Evolutionary conservation across 805 yeast genomes (phyloP).

Genomic region (Blastobotrys mokoenaii): DNA sequence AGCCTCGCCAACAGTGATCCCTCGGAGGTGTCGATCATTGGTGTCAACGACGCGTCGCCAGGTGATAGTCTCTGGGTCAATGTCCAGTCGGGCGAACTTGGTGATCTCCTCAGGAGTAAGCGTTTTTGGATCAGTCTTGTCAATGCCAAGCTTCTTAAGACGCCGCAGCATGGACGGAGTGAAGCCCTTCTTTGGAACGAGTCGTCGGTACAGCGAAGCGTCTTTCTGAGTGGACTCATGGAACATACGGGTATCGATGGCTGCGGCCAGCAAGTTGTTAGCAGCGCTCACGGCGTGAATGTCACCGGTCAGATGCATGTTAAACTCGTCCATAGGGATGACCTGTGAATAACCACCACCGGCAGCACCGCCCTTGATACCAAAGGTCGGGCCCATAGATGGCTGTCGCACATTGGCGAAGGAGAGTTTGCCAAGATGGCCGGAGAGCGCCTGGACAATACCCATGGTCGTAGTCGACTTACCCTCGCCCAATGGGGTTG

Average conservation of each 20-base stretch:
- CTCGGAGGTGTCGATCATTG: constrained; percentile 86
- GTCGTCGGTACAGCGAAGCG: constrained; percentile 69
- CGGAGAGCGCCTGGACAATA: constrained; percentile 92
- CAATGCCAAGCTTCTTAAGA: constrained; percentile 71
- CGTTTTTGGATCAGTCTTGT: constrained; percentile 69
- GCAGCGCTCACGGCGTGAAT: constrained; percentile 95
- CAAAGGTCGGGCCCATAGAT: constrained; percentile 97
- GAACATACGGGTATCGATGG: constrained; percentile 94
- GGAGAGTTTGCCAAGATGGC: constrained; percentile 72
- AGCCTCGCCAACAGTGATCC: constrained; percentile 83
- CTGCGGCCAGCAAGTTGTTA: constrained; percentile 89
- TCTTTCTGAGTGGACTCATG: constrained; percentile 86
- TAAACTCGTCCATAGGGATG: constrained; percentile 98
- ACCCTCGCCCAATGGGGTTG: constrained; percentile 98
- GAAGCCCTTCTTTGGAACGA: constrained; percentile 88
- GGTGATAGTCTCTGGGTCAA: constrained; percentile 83
- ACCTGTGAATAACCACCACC: constrained; percentile 99
- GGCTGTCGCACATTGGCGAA: constrained; percentile 97
- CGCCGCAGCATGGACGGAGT: constrained; percentile 73
- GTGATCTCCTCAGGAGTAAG: constrained; percentile 69
- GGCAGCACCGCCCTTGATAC: constrained; percentile 98
- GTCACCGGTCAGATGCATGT: constrained; percentile 95
- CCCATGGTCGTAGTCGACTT: constrained; percentile 96
- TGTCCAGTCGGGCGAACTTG: constrained; percentile 73
- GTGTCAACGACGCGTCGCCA: constrained; percentile 92